Evolutionary conservation across 2,329 filamentous ascomycete species (phyloP).

Genomic region (Phaeoacremonium minimum): DNA sequence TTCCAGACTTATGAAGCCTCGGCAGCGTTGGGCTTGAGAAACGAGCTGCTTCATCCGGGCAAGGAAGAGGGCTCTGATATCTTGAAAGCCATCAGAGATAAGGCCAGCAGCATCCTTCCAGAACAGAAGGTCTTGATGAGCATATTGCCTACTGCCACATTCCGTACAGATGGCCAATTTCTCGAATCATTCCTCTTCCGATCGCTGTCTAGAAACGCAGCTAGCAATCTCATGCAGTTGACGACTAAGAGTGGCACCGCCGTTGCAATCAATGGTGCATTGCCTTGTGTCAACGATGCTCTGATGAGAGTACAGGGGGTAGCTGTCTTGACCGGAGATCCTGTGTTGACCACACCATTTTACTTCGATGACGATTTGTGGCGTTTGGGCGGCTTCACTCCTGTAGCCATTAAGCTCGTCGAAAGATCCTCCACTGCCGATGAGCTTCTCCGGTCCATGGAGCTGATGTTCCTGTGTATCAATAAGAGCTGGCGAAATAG

Average conservation of each 20-base stretch:
- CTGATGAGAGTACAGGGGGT: conserved; percentile 77
- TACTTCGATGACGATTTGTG: conserved; percentile 89
- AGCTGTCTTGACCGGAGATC: conserved; percentile 76
- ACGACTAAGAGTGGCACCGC: conserved; percentile 71
- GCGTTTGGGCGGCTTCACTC: conserved; percentile 87
- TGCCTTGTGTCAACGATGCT: conserved; percentile 84
- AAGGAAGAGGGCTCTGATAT: conserved; percentile 92
- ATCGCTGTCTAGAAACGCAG: conserved; percentile 68
- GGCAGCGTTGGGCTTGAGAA: conserved; percentile 82
- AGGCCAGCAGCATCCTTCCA: conserved; percentile 75
- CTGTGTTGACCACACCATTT: conserved; percentile 75
- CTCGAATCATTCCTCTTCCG: conserved; percentile 73
- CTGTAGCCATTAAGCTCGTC: conserved; percentile 78
- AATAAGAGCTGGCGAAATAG: conserved; percentile 95
- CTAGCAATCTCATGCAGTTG: conserved; percentile 62
- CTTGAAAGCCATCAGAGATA: conserved; percentile 78
- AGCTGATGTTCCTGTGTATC: conserved; percentile 81
- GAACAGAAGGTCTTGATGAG: conserved; percentile 81
- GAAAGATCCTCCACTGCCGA: conserved; percentile 69
- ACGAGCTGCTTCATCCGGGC: conserved; percentile 83
- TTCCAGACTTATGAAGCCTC: conserved; percentile 97
- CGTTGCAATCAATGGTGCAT: conserved; percentile 81
- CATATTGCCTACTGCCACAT: conserved; percentile 73
- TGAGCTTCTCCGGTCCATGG: conserved; percentile 70
- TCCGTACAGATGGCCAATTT: conserved; percentile 76